A percentile compares a stretch with the other conserved stretches of the same genome.
Evolutionary conservation across 2,329 filamentous ascomycete species (phyloP).

Genomic region (Hirsutella thompsonii): DNA sequence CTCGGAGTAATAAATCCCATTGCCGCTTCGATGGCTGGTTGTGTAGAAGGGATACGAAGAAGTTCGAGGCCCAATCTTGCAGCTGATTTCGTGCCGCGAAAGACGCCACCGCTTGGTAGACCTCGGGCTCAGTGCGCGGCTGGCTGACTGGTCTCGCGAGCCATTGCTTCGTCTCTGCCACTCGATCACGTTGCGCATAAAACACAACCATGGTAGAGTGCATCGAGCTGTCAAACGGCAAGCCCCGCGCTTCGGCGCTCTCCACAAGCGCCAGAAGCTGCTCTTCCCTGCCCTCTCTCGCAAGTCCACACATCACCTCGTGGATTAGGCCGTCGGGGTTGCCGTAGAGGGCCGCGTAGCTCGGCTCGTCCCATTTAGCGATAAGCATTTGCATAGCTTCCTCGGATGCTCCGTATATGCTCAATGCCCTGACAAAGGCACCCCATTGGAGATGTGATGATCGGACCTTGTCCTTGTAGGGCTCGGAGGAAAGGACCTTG

Average conservation of each 20-base stretch:
- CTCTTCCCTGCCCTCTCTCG: conserved; percentile 41
- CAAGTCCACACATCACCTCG: conserved; percentile 40
- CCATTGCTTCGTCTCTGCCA: conserved; percentile 54
- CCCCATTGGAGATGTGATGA: conserved; percentile 14
- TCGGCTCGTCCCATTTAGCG: conserved; percentile 14
- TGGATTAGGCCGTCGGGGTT: conserved; percentile 12
- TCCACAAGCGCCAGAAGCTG: conserved; percentile 44
- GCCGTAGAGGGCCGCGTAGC: conserved; percentile 8
- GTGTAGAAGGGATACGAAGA: conserved; percentile 42
- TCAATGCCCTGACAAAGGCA: conserved; percentile 27
- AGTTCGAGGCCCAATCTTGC: conserved; percentile 45
- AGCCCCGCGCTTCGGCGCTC: conserved; percentile 33
- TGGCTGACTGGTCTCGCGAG: conserved; percentile 41
- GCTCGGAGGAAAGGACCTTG: conserved; percentile 11
- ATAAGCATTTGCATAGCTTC: conserved; percentile 36
- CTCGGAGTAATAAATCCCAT: conserved; percentile 66
- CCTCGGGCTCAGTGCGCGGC: conserved; percentile 7
- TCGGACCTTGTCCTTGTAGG: conserved; percentile 8
- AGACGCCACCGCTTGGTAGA: conserved; percentile 17
- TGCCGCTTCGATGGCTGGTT: conserved; percentile 35
- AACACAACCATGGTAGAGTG: conserved; percentile 47
- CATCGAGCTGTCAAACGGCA: conserved; percentile 30
- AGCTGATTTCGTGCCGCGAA: conserved; percentile 49
- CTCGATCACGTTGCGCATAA: conserved; percentile 43
- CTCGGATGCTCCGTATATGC: conserved; percentile 38